Conservation (phyloP, 1,139 yeast species). For the Hemisphaericaspora lyxosophila region DNA sequence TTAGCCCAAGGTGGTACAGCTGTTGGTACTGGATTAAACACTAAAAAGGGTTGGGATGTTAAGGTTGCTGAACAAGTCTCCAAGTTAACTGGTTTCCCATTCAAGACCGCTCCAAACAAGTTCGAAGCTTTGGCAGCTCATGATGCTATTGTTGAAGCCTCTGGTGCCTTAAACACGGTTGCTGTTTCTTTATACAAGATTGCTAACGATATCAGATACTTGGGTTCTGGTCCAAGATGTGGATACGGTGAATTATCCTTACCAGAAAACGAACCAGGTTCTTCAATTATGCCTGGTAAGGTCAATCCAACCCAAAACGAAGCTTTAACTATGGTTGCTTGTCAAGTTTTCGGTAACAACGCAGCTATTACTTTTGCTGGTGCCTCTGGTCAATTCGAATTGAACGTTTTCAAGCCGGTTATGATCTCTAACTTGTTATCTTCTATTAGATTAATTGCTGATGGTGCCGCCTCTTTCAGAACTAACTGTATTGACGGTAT, state of each 20-base stretch:
- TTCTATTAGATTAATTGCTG: conserved; percentile 85
- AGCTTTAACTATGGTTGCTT: conserved; percentile 97
- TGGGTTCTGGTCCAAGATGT: conserved; percentile 99
- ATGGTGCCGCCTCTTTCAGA: conserved; percentile 87
- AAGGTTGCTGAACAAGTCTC: conserved; percentile 80
- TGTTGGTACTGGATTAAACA: conserved; percentile 97
- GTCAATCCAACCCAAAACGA: conserved; percentile 99
- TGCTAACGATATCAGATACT: conserved; percentile 95
- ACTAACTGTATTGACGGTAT: conserved; percentile 94
- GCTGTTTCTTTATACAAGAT: conserved; percentile 93
- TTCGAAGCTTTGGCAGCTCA: conserved; percentile 99
- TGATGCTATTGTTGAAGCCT: conserved; percentile 95
- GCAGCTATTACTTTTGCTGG: conserved; percentile 95
- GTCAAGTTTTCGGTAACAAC: conserved; percentile 97
- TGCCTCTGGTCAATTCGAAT: conserved; percentile 97
- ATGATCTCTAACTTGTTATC: conserved; percentile 86
- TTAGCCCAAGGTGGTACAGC: conserved; percentile 99
- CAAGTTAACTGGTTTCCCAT: conserved; percentile 80
- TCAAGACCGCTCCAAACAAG: conserved; percentile 96
- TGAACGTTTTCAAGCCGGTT: conserved; percentile 97
- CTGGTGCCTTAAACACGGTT: conserved; percentile 94
- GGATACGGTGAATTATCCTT: conserved; percentile 94
- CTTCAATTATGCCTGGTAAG: conserved; percentile 99
- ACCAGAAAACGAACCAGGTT: conserved; percentile 99
- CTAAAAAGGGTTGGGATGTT: conserved; percentile 83